A percentile compares a stretch with the other conserved stretches of the same genome.
Conservation (phyloP, 345 rosid species). For the Excoecaria cochinchinensis region DNA sequence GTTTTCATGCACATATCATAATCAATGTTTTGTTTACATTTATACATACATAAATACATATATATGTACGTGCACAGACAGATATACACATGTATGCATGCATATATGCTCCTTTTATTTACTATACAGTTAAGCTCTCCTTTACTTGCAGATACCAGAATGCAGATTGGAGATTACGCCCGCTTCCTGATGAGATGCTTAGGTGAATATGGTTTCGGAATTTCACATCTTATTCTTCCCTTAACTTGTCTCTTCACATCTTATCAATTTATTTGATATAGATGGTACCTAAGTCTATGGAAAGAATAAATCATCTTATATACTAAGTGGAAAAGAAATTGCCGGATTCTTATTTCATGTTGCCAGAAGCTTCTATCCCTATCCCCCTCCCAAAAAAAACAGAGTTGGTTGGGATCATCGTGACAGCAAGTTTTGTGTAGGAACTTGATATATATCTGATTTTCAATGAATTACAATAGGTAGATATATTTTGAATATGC, state of each 20-base stretch:
- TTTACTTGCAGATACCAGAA: constrained; percentile 77
- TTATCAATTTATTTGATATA: neutral
- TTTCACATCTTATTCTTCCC: neutral
- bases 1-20: too few species aligned
- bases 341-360: neutral
- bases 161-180: constrained; percentile 97
- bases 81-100: neutral
- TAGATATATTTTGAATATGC: neutral
- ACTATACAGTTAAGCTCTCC: constrained; percentile 21
- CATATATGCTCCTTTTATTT: neutral
- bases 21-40: too few species aligned
- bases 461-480: neutral
- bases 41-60: too few species aligned
- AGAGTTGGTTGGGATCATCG: neutral
- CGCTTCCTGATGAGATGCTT: constrained; percentile 81
- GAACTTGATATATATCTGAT: neutral
- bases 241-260: neutral
- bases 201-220: constrained; percentile 39
- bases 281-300: neutral
- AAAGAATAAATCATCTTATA: neutral
- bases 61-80: neutral
- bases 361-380: neutral
- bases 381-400: neutral
- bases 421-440: neutral
- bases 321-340: neutral